These are phyloP conservation scores for Leonotis leonurus DNA, from an alignment of 257 asterid genomes.

Conservation along the genomic window DNA sequence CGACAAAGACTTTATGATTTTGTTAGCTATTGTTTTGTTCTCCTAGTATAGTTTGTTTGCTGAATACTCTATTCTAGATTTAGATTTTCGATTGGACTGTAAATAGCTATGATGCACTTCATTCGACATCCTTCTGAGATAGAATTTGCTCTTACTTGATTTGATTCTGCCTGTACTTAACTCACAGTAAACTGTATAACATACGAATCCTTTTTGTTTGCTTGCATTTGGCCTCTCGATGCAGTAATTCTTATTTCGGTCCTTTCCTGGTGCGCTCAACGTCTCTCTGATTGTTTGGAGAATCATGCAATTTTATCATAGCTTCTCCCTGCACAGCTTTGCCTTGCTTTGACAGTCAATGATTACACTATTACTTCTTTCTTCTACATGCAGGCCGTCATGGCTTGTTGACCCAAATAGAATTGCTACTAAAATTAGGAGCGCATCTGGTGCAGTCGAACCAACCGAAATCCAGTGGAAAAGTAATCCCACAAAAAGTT, in stretches of 20 bases:
- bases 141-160: too few relatives aligned
- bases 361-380: constrained; percentile 2
- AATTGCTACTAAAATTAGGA: constrained; percentile 81
- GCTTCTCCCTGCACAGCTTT: constrained; percentile 7
- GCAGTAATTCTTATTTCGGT: not conserved
- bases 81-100: too few relatives aligned
- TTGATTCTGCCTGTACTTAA: too few relatives aligned
- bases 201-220: not conserved
- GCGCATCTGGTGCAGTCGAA: constrained; percentile 63
- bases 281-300: not conserved
- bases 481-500: constrained; percentile 81
- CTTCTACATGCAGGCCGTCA: constrained; percentile 58
- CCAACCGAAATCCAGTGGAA: constrained; percentile 51
- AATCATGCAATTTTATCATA: not conserved
- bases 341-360: too few relatives aligned
- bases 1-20: too few relatives aligned
- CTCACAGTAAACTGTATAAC: not conserved
- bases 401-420: constrained; percentile 87
- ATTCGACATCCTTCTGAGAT: not conserved
- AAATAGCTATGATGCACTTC: not conserved
- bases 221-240: not conserved
- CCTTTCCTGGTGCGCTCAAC: not conserved
- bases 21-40: too few relatives aligned
- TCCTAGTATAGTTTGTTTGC: too few relatives aligned
- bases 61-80: too few relatives aligned